Percentiles rank a stretch among this genome's conserved stretches.
phyloP scores from a whole-genome alignment of 1,284 basidiomycete species.

The Fistulinella cinereoalba region DNA sequence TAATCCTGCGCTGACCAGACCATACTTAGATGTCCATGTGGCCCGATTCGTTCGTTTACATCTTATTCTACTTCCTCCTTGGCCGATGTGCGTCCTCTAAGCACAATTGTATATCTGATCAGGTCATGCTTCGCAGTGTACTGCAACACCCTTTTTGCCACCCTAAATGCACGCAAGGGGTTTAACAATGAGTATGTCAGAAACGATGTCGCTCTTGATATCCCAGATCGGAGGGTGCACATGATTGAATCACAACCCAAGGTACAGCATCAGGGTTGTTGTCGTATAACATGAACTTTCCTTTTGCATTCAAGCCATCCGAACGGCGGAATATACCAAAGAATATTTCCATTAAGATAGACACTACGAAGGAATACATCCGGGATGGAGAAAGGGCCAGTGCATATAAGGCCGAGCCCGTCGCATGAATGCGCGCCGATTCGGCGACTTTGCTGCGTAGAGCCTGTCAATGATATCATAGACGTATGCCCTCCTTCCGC shows the following conservation, averaged over 20 bases:
- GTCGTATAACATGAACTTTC: no score
- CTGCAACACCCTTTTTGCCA: slow-evolving; percentile 46
- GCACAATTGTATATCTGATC: no score
- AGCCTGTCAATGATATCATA: no score
- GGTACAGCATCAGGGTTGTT: no score
- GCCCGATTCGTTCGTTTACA: slow-evolving; percentile 44
- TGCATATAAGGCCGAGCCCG: no score
- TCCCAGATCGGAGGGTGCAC: no score
- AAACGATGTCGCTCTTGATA: slow-evolving; percentile 16
- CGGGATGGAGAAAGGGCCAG: no score
- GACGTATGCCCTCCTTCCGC: no score
- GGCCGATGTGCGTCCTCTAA: slow-evolving; percentile 44
- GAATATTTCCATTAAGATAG: slow-evolving; percentile 23
- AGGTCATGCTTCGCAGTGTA: slow-evolving; percentile 33
- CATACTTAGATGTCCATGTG: slow-evolving; percentile 36
- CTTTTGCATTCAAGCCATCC: slow-evolving; percentile 2
- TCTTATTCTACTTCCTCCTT: slow-evolving; percentile 48
- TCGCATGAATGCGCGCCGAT: no score
- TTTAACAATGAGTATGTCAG: slow-evolving; percentile 25
- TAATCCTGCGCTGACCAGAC: neutral
- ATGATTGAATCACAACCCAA: no score
- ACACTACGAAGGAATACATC: slow-evolving; percentile 18
- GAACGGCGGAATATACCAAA: no score
- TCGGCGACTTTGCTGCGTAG: no score
- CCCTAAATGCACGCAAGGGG: slow-evolving; percentile 42